Base-by-base conservation (phyloP, 2,329 filamentous ascomycete species). In the Aspergillus fumigatus region DNA sequence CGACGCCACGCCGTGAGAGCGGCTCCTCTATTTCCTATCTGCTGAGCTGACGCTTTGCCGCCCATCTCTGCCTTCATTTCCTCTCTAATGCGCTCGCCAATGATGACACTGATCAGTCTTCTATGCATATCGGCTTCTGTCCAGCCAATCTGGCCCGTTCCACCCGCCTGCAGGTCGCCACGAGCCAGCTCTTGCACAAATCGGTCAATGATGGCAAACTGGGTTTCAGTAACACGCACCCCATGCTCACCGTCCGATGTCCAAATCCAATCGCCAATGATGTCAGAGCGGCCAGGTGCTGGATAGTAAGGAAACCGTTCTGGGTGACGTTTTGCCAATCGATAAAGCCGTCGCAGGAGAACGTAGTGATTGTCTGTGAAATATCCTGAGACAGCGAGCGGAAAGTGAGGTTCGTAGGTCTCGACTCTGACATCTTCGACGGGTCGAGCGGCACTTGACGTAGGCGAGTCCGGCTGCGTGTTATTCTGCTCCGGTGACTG, bases 71-170 rank as follows among this genome's bases (percentile, higher is more conserved):
- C 64, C 58, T 73, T 75, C 55, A 64, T 63, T 57, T 78, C 75
- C 52, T 69, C 69, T 63, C 77, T 68, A 51, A 78, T 73, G 56
- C 76, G 73, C 60, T 78, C 76, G 35, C 77, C 77, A 65, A 79
- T 74, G 27, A 78, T 77, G 54, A 79, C 71, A 56, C 77, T 77
- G 56, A 78, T 76, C 56, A 79, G 63, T 59, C 75, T 67, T 61
- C 69, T 70, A 56, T 76, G 71, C 55, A 79, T 62, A 47, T 79
- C 75, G 50, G 75, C 73, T 47, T 76, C 75, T 26, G 67, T 73
- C 77, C 77, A 79, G 52, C 72, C 75, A 61, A 75, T 62, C 54
- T 67, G 67, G 35, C 70, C 74, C 45, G 65, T 67, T 21, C 73
- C 72, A 48, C 74, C 75, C 49, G 67, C 69, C 53, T 65, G 67